A percentile compares a stretch with the other conserved stretches of the same genome.
Conservation (phyloP, 2,329 filamentous ascomycete species). For the Alternaria sp. region DNA sequence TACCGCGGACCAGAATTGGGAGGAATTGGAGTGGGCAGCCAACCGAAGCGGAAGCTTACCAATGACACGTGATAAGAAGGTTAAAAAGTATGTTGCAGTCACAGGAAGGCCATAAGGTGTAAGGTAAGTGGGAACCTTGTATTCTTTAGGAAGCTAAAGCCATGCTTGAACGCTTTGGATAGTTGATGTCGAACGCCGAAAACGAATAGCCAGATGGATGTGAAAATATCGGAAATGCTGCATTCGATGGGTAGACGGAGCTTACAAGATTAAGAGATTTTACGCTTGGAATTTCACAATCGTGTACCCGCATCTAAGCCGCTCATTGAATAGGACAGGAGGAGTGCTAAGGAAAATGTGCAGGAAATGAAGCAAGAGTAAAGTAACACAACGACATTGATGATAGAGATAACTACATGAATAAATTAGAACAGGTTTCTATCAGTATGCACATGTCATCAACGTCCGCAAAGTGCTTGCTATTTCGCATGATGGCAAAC, state of each 20-base stretch:
- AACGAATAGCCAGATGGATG: not conserved
- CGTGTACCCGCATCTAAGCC: no score
- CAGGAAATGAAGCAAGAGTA: not conserved
- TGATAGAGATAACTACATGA: no score
- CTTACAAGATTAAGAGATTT: no score
- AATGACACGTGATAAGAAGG: not conserved
- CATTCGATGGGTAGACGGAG: not conserved
- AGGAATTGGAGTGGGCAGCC: not conserved
- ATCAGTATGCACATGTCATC: not conserved
- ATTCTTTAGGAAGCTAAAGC: not conserved
- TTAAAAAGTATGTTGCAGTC: no score
- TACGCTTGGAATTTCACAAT: no score
- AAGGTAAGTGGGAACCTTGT: not conserved
- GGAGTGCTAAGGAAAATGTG: no score
- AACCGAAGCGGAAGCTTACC: not conserved
- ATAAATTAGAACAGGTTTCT: no score
- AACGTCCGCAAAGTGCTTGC: not conserved
- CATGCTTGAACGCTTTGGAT: not conserved
- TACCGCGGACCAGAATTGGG: not conserved
- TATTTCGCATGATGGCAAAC: not conserved
- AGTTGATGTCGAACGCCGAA: not conserved
- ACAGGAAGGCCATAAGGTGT: not conserved
- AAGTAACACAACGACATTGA: no score
- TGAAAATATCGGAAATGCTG: not conserved
- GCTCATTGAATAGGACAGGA: no score